These are phyloP conservation scores for Rutidosis leptorrhynchoides DNA, from an alignment of 129 eudicot genomes.

Conservation along the genomic window DNA sequence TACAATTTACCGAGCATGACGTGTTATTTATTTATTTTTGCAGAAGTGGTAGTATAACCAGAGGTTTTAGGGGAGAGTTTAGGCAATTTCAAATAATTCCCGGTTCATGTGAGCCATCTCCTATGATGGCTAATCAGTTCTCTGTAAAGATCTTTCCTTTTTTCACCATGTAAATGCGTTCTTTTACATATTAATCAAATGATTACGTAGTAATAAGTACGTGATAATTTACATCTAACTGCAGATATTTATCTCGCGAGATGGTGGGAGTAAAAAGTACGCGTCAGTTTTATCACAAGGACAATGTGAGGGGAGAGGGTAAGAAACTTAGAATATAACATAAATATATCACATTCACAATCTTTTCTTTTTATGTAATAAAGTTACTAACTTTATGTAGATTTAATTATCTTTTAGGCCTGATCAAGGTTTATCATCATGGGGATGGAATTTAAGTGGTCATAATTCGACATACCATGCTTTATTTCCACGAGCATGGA, in stretches of 20 bases:
- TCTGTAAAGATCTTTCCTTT: conserved; percentile 58
- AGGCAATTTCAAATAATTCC: conserved; percentile 91
- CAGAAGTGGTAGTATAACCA: conserved; percentile 96
- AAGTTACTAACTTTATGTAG: conserved; percentile 4
- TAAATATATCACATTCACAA: background rate
- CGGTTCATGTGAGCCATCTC: conserved; percentile 87
- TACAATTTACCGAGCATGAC: conserved; percentile 10
- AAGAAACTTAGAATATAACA: conserved; percentile 29
- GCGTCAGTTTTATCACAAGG: conserved; percentile 95
- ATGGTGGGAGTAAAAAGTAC: conserved; percentile 71
- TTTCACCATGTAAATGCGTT: conserved; percentile 12
- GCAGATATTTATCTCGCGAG: conserved; percentile 91
- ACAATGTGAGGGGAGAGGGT: conserved; percentile 79
- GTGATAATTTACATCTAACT: background rate
- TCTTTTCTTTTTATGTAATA: background rate
- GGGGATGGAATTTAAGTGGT: conserved; percentile 98
- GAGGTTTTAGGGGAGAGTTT: conserved; percentile 99
- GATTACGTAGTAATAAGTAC: background rate
- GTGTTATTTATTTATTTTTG: conserved; percentile 13
- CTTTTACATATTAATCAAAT: background rate
- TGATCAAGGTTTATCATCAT: conserved; percentile 89
- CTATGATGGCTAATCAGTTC: conserved; percentile 97
- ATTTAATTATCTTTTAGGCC: conserved; percentile 36
- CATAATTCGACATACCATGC: conserved; percentile 97
- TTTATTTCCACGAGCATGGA: conserved; percentile 95